Percentiles rank a stretch among this genome's conserved stretches.
Conservation (phyloP, 2,329 filamentous ascomycete genomes). For the Talaromyces amestolkiae region DNA sequence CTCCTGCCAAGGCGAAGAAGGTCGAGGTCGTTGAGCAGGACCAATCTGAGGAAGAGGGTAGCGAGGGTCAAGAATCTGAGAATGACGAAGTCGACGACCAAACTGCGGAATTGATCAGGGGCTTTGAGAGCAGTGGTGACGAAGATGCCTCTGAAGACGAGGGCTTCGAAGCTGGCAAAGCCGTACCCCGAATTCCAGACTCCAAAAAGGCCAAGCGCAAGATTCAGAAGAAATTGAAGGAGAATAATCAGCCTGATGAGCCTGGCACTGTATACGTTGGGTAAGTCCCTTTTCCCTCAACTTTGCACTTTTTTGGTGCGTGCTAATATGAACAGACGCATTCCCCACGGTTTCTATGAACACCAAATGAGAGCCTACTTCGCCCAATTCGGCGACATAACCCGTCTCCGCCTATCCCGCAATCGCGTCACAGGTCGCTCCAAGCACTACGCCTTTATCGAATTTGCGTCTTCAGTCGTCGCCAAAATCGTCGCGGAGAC, state of each 20-base stretch:
- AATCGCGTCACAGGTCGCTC: constrained; percentile 88
- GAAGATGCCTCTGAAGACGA: constrained; percentile 47
- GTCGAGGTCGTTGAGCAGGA: constrained; percentile 28
- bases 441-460: constrained; percentile 93
- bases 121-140: constrained; percentile 56
- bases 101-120: constrained; percentile 53
- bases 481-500: constrained; percentile 90
- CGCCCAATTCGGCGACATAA: constrained; percentile 83
- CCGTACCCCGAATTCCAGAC: constrained; percentile 44
- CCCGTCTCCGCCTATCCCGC: constrained; percentile 75
- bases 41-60: constrained; percentile 18
- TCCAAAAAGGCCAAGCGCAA: constrained; percentile 50
- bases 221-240: constrained; percentile 52
- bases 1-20: constrained; percentile 31
- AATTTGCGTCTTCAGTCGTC: constrained; percentile 75
- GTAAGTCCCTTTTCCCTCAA: constrained; percentile 34
- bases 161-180: constrained; percentile 46
- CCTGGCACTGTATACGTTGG: constrained; percentile 86
- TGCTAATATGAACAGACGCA: constrained; percentile 52
- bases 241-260: constrained; percentile 43
- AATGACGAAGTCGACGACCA: constrained; percentile 47
- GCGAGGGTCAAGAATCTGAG: constrained; percentile 28
- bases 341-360: constrained; percentile 96
- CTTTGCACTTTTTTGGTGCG: constrained; percentile 22
- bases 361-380: constrained; percentile 93